phyloP scores from a whole-genome alignment of 2,329 filamentous ascomycete species.

The Aureobasidium sp. region DNA sequence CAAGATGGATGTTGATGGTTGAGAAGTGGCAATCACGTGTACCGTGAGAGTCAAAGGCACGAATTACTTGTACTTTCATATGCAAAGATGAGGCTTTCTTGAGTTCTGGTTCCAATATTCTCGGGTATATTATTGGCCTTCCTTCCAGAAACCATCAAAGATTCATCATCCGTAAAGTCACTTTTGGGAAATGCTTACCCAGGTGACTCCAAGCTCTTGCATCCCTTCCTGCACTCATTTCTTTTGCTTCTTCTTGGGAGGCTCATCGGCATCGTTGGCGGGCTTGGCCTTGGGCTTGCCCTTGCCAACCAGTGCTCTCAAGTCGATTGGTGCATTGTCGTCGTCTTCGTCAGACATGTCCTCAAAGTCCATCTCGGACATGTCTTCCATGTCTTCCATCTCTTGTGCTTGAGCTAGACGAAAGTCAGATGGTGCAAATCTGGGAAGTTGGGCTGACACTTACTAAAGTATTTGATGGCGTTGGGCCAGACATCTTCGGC shows the following conservation, averaged over 20 bases:
- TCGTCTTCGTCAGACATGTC: slow-evolving; percentile 50
- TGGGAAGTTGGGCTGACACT: slow-evolving; percentile 33
- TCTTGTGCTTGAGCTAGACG: slow-evolving; percentile 52
- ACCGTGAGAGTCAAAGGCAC: background rate
- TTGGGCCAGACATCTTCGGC: slow-evolving; percentile 84
- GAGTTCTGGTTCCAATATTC: background rate
- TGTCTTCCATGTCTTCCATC: slow-evolving; percentile 59
- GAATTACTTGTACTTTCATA: background rate
- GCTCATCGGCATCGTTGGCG: slow-evolving; percentile 24
- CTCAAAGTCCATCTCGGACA: slow-evolving; percentile 45
- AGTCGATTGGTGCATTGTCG: slow-evolving; percentile 45
- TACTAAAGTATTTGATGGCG: slow-evolving; percentile 87
- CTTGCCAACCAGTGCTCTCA: slow-evolving; percentile 40
- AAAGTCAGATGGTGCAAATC: background rate
- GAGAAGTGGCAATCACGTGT: background rate
- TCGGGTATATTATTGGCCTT: background rate
- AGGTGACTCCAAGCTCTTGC: background rate
- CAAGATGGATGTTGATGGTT: slow-evolving; percentile 11
- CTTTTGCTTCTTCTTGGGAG: slow-evolving; percentile 35
- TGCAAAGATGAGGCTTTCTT: background rate
- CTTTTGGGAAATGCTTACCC: background rate
- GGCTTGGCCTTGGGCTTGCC: slow-evolving; percentile 32
- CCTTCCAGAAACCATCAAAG: background rate
- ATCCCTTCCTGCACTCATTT: slow-evolving; percentile 18
- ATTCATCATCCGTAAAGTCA: background rate